phyloP scores from a whole-genome alignment of 176 grass and related monocot species.

The Hordeum vulgare region MorexV3_pseudomolecules_assembly NC_058523.1:48843783-48844282 shows the following conservation, averaged over 20 bases:
- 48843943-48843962: constrained; percentile 73
- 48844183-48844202: too few relatives aligned
- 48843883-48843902: too few relatives aligned
- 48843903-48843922: background rate
- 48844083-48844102: background rate
- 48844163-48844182: too few relatives aligned
- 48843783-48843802: too few relatives aligned
- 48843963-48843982: constrained; percentile 69
- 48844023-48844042: background rate
- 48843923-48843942: constrained; percentile 38
- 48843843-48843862: too few relatives aligned
- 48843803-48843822: too few relatives aligned
- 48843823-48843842: too few relatives aligned
- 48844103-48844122: background rate
- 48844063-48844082: background rate
- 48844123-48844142: background rate
- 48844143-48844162: background rate
- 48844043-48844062: background rate
- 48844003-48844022: background rate
- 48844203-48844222: too few relatives aligned
- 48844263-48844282: too few relatives aligned
- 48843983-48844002: constrained; percentile 84
- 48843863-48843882: too few relatives aligned
- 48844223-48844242: too few relatives aligned
- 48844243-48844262: too few relatives aligned